Evolutionary conservation across 2,329 filamentous ascomycete species (phyloP).

Genomic region (Talaromyces sp.): DNA sequence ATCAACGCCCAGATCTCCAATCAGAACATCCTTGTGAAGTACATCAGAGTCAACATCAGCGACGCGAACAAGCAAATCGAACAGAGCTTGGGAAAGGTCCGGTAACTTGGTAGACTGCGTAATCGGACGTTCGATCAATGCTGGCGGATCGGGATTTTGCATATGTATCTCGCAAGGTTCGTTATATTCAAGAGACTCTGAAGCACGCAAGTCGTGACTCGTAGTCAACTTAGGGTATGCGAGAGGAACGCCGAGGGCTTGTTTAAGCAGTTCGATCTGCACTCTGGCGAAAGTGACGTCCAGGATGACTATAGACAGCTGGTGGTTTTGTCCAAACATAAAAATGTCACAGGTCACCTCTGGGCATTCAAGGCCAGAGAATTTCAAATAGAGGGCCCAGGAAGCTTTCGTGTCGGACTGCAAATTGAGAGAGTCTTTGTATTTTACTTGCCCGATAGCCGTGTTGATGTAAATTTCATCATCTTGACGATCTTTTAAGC

Average conservation of each 20-base stretch:
- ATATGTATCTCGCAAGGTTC: background rate
- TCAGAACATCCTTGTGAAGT: constrained; percentile 24
- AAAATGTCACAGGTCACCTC: background rate
- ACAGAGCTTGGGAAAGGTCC: background rate
- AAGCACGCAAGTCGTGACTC: background rate
- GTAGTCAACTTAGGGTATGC: background rate
- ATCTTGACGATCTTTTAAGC: background rate
- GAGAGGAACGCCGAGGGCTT: background rate
- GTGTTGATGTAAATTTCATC: constrained; percentile 1
- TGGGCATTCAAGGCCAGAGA: background rate
- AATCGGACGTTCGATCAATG: background rate
- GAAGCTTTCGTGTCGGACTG: background rate
- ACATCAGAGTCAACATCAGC: constrained; percentile 3
- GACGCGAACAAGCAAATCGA: background rate
- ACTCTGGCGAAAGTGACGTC: background rate
- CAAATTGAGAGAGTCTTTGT: background rate
- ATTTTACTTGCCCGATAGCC: background rate
- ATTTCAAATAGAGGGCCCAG: background rate
- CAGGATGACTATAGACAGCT: background rate
- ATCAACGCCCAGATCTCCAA: constrained; percentile 41
- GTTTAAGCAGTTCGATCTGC: background rate
- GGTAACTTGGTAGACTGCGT: background rate
- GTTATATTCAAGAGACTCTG: background rate
- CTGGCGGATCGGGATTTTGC: background rate
- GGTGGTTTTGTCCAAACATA: background rate